Evolutionary conservation across 2,329 filamentous ascomycete species (phyloP).

Genomic region (Cercospora sp.): DNA sequence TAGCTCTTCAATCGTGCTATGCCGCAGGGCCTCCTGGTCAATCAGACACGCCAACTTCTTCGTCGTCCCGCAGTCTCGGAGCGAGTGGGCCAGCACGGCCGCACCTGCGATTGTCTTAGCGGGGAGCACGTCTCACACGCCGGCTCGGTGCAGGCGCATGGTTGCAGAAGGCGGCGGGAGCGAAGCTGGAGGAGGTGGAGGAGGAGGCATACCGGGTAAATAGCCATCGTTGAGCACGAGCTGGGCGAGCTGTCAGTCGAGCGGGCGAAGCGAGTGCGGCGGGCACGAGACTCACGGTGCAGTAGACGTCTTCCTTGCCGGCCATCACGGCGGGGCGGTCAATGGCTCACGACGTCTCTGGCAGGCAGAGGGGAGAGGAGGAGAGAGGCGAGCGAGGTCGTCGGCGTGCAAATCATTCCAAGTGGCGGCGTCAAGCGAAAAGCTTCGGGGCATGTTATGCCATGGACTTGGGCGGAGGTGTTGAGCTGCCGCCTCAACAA

Average conservation of each 20-base stretch:
- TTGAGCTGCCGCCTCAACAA: constrained; percentile 3
- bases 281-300: constrained; percentile 55
- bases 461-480: background rate
- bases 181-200: background rate
- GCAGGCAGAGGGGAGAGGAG: background rate
- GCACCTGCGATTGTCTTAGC: constrained; percentile 64
- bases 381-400: background rate
- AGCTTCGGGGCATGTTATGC: background rate
- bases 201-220: constrained; percentile 69
- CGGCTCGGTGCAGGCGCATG: background rate
- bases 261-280: background rate
- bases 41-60: constrained; percentile 85
- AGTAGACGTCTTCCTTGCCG: constrained; percentile 61
- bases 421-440: background rate
- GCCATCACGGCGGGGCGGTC: constrained; percentile 21
- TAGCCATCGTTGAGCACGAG: constrained; percentile 91
- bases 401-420: background rate
- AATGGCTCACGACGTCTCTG: background rate
- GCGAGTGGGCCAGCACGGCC: constrained; percentile 87
- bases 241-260: constrained; percentile 49
- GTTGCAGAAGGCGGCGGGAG: constrained; percentile 7
- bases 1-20: constrained; percentile 74
- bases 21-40: constrained; percentile 75
- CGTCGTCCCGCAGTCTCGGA: constrained; percentile 83
- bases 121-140: background rate